Evolutionary conservation across 352 stramenopile genomes (phyloP), one percentile per base, ranked within the genome.

Genomic region (Phytophthora sojae): DNA sequence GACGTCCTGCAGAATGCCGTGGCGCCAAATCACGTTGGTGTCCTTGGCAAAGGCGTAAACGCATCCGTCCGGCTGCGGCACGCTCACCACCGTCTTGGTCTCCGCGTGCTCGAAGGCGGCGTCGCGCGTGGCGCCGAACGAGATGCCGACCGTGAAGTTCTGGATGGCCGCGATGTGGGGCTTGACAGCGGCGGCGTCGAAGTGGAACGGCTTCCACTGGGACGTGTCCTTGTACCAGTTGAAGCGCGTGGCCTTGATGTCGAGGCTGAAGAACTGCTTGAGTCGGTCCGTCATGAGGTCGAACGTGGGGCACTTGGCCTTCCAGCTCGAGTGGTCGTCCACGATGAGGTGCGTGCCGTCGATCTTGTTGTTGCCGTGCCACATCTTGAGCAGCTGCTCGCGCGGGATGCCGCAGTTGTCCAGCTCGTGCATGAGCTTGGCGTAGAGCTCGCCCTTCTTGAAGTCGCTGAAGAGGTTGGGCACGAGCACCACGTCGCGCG

Each of bases 131-230:
- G 84, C 89, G 26, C 96, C 96, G 73, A 98, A 98, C 49, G 85
- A 97, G n/a, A 97, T 91, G 42, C 89, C 95, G n/a, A 99, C 89
- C 25, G 96, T 98, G 64, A 98, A 98, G 70, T 98, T 99, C 75
- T 99, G 94, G 63, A 91, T 97, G 21, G 80, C 87, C 1, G 94
- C 96, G 64, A 97, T 88, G 67, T 96, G 78, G 0, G 90, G 91
- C 82, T 99, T 99, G 60, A 98, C 97, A n/a, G 94, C 96, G 2
- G 94, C 92, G 5, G 87, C 92, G 71, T 98, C 94, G 68, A 97
- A 96, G 79, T 98, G 92, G 77, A 97, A 97, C 29, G 92, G 92
- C 71, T 98, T 98, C 94, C 95, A 98, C 82, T 98, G 90, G 4
- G 80, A 91, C 55, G 83, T 92, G 81, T 98, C 93, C 58, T 92